Percentiles rank a stretch among this genome's conserved stretches.
phyloP scores from a whole-genome alignment of 140 eudicot species.

The Oenanthe javanica region DNA sequence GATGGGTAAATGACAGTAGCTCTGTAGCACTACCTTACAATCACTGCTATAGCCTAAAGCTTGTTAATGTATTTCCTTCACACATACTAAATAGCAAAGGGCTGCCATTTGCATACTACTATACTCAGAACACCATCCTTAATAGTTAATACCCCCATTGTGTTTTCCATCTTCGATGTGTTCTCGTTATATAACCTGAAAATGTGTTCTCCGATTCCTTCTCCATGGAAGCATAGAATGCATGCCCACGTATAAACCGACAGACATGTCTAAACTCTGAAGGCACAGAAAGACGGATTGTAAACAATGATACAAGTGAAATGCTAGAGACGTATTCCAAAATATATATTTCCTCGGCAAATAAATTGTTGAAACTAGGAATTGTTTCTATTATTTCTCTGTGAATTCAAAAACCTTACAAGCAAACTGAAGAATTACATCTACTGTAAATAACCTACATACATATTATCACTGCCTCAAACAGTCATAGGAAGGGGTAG shows the following conservation, averaged over 20 bases:
- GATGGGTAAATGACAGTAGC: no score
- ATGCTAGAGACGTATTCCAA: background rate
- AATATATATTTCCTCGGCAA: background rate
- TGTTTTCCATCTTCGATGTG: no score
- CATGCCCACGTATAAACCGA: background rate
- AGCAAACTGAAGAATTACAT: background rate
- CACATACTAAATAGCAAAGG: no score
- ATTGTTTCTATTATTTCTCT: background rate
- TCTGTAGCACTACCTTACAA: no score
- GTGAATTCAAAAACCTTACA: background rate
- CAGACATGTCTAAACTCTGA: background rate
- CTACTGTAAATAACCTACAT: background rate
- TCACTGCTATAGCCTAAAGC: no score
- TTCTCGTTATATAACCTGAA: background rate
- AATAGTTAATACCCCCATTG: no score
- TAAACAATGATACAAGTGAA: background rate
- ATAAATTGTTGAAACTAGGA: background rate
- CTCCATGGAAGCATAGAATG: background rate
- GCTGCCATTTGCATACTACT: no score
- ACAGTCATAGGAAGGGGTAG: background rate
- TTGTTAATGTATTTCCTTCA: no score
- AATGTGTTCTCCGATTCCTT: background rate
- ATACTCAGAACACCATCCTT: no score
- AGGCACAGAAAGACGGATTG: background rate
- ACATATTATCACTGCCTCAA: background rate